Evolutionary conservation across 2,329 filamentous ascomycete species (phyloP).

Genomic region (Penicillium aurantiogriseum): DNA sequence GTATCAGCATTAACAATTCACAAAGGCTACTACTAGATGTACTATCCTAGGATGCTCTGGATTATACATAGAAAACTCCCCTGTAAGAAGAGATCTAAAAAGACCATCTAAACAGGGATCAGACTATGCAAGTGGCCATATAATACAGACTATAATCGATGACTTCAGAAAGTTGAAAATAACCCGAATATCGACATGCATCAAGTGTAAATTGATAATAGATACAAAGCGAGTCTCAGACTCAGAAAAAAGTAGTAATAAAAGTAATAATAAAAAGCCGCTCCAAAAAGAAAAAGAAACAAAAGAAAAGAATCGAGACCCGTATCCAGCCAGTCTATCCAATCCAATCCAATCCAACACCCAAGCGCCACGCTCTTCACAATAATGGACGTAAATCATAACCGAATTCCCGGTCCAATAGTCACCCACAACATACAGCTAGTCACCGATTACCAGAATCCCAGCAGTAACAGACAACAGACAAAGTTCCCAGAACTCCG

Average conservation of each 20-base stretch:
- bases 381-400: background rate
- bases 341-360: background rate
- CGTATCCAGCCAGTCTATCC: background rate
- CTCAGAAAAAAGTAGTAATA: slow-evolving; percentile 6
- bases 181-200: no score
- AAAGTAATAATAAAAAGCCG: background rate
- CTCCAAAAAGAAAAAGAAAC: background rate
- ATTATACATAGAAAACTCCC: no score
- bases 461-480: background rate
- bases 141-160: background rate
- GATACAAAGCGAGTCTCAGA: slow-evolving; percentile 9
- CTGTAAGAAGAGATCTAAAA: no score
- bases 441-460: background rate
- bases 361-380: background rate
- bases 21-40: no score
- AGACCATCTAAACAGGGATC: no score
- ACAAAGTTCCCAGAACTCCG: background rate
- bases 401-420: background rate
- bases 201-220: background rate
- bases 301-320: background rate
- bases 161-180: no score
- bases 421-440: background rate
- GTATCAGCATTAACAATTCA: background rate
- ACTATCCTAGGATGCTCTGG: no score
- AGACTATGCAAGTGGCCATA: no score